A percentile compares a stretch with the other conserved stretches of the same genome.
Conservation (phyloP, 1,284 basidiomycete genomes). For the Fomitopsis schrenkii region DNA sequence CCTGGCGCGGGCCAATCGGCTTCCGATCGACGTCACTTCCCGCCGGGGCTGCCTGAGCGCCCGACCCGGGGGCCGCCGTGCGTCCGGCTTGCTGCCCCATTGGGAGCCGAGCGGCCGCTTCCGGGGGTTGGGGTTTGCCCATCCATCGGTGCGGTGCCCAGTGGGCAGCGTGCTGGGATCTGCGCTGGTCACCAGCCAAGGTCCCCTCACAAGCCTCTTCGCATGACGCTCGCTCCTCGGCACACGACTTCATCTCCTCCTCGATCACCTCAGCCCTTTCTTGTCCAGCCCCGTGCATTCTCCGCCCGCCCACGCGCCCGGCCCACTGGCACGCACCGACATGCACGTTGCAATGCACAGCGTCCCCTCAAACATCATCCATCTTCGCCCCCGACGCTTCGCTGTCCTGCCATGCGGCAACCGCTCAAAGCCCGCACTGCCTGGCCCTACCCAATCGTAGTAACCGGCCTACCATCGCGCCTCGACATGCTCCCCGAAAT, state of each 20-base stretch:
- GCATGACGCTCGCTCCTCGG: neutral
- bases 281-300: neutral
- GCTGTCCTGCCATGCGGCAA: neutral
- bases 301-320: neutral
- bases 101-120: neutral
- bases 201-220: neutral
- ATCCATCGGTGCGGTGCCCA: too few species aligned
- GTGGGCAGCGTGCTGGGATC: neutral
- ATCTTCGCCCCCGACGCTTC: neutral
- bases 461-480: neutral
- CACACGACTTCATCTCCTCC: neutral
- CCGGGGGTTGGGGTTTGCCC: neutral
- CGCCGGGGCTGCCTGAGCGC: neutral
- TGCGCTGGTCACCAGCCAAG: neutral
- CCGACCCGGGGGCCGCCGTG: neutral
- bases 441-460: neutral
- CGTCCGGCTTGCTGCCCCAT: neutral
- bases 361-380: too few species aligned
- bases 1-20: neutral
- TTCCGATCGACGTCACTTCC: neutral
- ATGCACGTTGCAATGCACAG: too few species aligned
- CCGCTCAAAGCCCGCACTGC: constrained; percentile 1
- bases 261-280: neutral
- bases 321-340: too few species aligned
- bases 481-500: neutral